Conservation (phyloP, 2,329 filamentous ascomycete genomes). For the Aureobasidium sp. region DNA sequence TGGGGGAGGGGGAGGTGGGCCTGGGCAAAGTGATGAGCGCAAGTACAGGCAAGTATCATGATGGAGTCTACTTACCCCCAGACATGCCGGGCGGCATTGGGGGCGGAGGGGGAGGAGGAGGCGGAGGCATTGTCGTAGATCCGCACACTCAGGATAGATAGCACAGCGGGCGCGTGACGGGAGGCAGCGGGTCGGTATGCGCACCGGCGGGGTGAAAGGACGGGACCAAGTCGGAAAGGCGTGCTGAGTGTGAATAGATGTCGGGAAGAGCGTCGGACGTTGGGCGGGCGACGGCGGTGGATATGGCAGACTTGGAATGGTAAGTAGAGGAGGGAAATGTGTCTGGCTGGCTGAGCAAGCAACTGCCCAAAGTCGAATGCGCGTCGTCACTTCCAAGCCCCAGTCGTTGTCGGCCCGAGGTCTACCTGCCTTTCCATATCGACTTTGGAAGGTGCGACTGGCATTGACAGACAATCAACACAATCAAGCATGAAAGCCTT, state of each 20-base stretch:
- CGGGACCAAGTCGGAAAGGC: neutral
- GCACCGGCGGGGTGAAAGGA: constrained; percentile 1
- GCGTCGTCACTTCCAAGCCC: constrained; percentile 4
- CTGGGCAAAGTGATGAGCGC: constrained; percentile 27
- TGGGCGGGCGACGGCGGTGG: neutral
- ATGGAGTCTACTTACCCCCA: constrained; percentile 46
- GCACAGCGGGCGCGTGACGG: constrained; percentile 11
- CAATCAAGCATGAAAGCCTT: constrained; percentile 15
- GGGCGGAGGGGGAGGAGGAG: constrained; percentile 75
- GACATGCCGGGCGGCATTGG: constrained; percentile 58
- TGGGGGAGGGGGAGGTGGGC: constrained; percentile 70
- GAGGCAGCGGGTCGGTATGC: neutral
- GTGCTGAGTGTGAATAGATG: neutral
- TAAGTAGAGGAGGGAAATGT: constrained; percentile 1
- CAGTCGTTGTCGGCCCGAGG: neutral
- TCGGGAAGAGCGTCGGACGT: neutral
- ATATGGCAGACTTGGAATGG: neutral
- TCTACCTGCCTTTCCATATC: neutral
- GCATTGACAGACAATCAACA: neutral
- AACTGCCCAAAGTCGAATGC: neutral
- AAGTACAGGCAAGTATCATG: neutral
- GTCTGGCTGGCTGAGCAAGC: constrained; percentile 2
- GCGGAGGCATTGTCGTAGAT: constrained; percentile 53
- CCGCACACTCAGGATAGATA: neutral
- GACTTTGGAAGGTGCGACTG: neutral